These are phyloP conservation scores for Aotearoamyces nothofagi DNA, from an alignment of 2,329 filamentous ascomycete genomes.

Conservation along the genomic window DNA sequence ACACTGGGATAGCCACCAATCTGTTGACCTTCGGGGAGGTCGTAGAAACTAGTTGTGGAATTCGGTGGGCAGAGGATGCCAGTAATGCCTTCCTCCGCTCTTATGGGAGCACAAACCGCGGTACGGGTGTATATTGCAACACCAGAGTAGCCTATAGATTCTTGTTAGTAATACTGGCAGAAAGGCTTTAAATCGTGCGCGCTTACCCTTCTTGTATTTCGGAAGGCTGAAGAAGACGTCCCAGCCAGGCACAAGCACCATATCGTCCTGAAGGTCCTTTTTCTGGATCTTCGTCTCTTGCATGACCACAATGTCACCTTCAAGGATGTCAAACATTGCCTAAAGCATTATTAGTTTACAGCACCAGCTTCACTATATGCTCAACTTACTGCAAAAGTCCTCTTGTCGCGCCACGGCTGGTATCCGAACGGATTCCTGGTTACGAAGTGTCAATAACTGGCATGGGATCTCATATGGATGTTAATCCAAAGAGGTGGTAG, in stretches of 20 bases:
- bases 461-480: conserved; percentile 1
- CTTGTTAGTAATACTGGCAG: conserved; percentile 5
- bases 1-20: conserved; percentile 79
- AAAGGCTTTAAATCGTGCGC: too few relatives aligned
- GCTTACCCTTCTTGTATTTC: conserved; percentile 74
- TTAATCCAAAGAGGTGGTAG: neutral
- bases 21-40: conserved; percentile 56
- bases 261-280: conserved; percentile 85
- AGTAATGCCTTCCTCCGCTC: conserved; percentile 86
- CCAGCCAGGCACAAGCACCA: conserved; percentile 91
- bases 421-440: conserved; percentile 68
- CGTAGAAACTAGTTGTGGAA: conserved; percentile 54
- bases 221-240: conserved; percentile 93
- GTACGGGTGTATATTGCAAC: conserved; percentile 93
- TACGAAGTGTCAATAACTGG: conserved; percentile 1
- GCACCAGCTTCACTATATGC: neutral
- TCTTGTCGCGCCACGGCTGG: conserved; percentile 62
- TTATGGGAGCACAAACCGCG: conserved; percentile 67
- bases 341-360: conserved; percentile 17
- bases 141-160: conserved; percentile 69
- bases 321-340: conserved; percentile 89
- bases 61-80: conserved; percentile 64
- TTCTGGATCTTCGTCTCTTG: conserved; percentile 94
- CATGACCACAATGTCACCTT: conserved; percentile 86
- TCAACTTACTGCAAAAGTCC: conserved; percentile 46